Base-by-base conservation (phyloP, 1,139 yeast genomes). In the Saccharomyces pastorianus region DNA sequence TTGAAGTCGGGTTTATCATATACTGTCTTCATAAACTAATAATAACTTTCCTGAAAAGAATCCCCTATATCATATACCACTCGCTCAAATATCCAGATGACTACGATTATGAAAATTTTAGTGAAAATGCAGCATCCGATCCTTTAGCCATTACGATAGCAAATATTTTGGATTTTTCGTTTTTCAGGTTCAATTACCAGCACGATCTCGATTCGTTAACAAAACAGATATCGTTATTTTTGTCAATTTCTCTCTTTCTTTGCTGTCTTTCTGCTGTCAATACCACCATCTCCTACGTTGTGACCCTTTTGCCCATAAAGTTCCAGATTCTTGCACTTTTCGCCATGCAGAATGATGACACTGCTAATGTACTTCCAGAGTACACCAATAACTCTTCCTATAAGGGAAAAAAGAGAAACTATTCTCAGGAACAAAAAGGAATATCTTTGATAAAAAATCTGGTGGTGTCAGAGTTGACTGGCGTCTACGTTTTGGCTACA, bases 401-500 rank as follows among this genome's bases (percentile, higher is more conserved):
- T 9, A 54, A 57, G 47, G 44, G 47, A 4, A 29, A 51, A 20
- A 9, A 42, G 7, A 20, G 25, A 25, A 8, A 17, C 5, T 11
- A 8, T 20, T 38, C 25, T 9, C 25, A 38, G 6, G 25, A 38
- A 17, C 44, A 38, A 25, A 56, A 57, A 53, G 52, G 59, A 32
- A 69, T 69, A 32, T 65, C 75, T 31, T 57, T 72, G 42, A 64
- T 72, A 28, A 72, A 73, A 56, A 74, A 75, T 49, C 70, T 88
- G 34, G 68, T 87, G 2, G 77, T 86, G 4, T 80, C 88, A 9
- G 87, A 89, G 69, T 72, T 89, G 11, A 72, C 85, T 20, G 96
- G 96, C 0, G 78, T 88, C 2, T 90, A 90, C 64, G 84, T 86
- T 1, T 76, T 90, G 32, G 85, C 96, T 0, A 88, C 96, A 0